A percentile compares a stretch with the other conserved stretches of the same genome.
These are phyloP conservation scores for Lupinus albus DNA, from an alignment of 306 rosid genomes.

Conservation along the genomic window DNA sequence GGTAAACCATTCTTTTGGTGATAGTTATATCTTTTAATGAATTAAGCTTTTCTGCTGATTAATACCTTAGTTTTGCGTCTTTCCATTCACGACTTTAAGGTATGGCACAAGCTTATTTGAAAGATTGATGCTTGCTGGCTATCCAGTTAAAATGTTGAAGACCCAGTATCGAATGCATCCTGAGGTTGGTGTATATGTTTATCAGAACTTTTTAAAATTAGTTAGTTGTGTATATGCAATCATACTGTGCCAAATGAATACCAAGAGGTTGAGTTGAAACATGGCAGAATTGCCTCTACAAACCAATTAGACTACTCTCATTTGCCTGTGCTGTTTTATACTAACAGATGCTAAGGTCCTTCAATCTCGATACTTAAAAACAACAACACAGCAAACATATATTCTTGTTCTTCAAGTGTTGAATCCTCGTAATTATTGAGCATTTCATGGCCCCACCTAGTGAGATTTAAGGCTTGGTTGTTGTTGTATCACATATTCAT, in stretches of 20 bases:
- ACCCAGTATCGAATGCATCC: constrained; percentile 99
- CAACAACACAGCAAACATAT: neutral
- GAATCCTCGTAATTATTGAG: no score
- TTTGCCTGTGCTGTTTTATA: constrained; percentile 13
- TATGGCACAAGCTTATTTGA: constrained; percentile 87
- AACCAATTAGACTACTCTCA: constrained; percentile 10
- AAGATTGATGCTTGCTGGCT: constrained; percentile 82
- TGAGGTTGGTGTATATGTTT: constrained; percentile 64
- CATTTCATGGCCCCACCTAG: no score
- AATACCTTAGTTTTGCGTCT: constrained; percentile 26
- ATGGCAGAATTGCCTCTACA: neutral
- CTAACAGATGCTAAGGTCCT: constrained; percentile 10
- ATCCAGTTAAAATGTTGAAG: constrained; percentile 95
- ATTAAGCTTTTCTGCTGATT: constrained; percentile 4
- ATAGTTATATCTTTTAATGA: constrained; percentile 1
- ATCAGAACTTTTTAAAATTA: constrained; percentile 18
- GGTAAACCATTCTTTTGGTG: constrained; percentile 49
- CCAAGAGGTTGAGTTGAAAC: constrained; percentile 20
- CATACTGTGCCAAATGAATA: constrained; percentile 28
- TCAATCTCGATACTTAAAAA: neutral
- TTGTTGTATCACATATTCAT: no score
- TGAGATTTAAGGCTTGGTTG: no score
- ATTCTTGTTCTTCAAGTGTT: constrained; percentile 14
- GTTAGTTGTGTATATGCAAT: constrained; percentile 21
- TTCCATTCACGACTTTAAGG: constrained; percentile 53